Conservation (phyloP, 225 moss, liverwort and hornwort genomes). For the Asterella californica region DNA sequence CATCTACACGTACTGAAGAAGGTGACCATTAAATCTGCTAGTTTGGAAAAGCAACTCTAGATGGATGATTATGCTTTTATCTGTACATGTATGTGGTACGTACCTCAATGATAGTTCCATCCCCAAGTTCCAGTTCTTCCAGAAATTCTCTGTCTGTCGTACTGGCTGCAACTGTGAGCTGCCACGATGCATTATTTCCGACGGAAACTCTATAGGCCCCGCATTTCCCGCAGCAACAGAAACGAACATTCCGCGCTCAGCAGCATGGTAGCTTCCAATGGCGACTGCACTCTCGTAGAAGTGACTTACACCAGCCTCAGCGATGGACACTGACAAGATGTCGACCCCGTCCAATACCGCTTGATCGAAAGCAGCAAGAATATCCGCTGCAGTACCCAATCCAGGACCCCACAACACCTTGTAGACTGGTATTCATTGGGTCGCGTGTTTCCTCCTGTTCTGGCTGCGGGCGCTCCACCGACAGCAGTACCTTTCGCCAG, state of each 20-base stretch:
- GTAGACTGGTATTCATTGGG: constrained; percentile 51
- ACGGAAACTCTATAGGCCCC: constrained; percentile 13
- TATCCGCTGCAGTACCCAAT: constrained; percentile 19
- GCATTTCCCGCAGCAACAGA: constrained; percentile 29
- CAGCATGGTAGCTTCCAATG: constrained; percentile 42
- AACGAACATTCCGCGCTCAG: constrained; percentile 44
- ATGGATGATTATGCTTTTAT: too few species aligned
- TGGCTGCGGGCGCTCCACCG: constrained; percentile 37
- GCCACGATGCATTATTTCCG: constrained; percentile 40
- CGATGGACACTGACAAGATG: constrained; percentile 44
- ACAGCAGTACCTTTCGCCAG: constrained; percentile 31
- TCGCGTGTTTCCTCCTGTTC: too few species aligned
- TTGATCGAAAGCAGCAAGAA: constrained; percentile 34
- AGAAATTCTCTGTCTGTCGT: constrained; percentile 39
- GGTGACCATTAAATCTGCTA: too few species aligned
- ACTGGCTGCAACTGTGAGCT: constrained; percentile 42
- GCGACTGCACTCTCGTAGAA: not conserved
- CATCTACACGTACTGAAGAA: too few species aligned
- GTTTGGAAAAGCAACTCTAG: too few species aligned
- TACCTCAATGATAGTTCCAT: constrained; percentile 12
- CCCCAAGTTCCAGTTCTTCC: constrained; percentile 14
- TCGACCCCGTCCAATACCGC: constrained; percentile 57
- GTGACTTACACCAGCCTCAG: not conserved
- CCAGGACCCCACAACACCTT: constrained; percentile 28
- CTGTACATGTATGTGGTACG: too few species aligned